Percentiles rank a stretch among this genome's conserved stretches.
Conservation (phyloP, 2,329 filamentous ascomycete species). For the Laburnicola sp. region DNA sequence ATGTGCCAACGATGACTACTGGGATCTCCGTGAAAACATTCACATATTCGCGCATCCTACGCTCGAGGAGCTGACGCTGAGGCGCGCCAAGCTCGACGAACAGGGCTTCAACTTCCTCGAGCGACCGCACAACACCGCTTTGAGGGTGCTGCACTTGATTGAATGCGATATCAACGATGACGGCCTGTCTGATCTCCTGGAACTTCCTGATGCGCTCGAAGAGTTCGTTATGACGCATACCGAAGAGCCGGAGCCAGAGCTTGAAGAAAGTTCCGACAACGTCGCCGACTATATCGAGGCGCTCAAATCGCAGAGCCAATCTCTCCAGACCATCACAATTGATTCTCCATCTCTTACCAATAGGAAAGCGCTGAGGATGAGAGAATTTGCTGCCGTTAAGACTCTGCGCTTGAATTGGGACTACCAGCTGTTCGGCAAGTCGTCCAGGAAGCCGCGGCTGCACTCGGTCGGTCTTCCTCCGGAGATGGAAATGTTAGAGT, state of each 20-base stretch:
- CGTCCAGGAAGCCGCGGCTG: slow-evolving; percentile 35
- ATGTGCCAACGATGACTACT: slow-evolving; percentile 36
- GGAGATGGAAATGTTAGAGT: slow-evolving; percentile 31
- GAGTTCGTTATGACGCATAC: slow-evolving; percentile 40
- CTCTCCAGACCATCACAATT: slow-evolving; percentile 34
- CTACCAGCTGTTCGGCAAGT: slow-evolving; percentile 38
- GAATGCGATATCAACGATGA: slow-evolving; percentile 42
- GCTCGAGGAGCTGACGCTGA: slow-evolving; percentile 33
- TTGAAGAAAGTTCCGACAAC: slow-evolving; percentile 39
- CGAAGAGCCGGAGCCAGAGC: slow-evolving; percentile 34
- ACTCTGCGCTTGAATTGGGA: slow-evolving; percentile 37
- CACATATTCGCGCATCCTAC: slow-evolving; percentile 40
- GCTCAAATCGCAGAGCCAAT: slow-evolving; percentile 32
- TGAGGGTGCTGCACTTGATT: slow-evolving; percentile 33
- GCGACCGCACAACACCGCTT: slow-evolving; percentile 32
- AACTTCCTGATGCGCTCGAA: slow-evolving; percentile 35
- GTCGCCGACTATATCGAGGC: slow-evolving; percentile 38
- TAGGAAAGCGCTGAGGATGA: slow-evolving; percentile 34
- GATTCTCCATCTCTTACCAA: slow-evolving; percentile 33
- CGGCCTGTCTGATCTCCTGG: slow-evolving; percentile 34
- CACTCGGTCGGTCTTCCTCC: slow-evolving; percentile 38
- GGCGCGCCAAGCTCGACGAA: slow-evolving; percentile 36
- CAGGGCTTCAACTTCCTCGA: slow-evolving; percentile 37
- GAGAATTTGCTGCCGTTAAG: slow-evolving; percentile 31
- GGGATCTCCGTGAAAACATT: slow-evolving; percentile 41